phyloP scores from a whole-genome alignment of 2,329 filamentous ascomycete species.

The Fusarium siculi region DNA sequence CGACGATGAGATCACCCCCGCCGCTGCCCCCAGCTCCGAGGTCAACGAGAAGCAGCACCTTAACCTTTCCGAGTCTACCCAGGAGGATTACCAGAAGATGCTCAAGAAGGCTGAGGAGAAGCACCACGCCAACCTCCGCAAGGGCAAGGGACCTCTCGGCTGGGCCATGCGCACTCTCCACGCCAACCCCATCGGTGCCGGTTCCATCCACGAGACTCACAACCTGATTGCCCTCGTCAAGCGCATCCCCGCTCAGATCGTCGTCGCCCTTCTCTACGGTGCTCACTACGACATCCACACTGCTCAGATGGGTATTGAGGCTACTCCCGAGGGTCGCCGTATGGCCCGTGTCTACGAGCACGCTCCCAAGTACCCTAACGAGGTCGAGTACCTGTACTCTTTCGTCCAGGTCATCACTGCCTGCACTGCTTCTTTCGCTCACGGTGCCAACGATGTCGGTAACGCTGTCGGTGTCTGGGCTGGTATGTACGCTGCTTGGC shows the following conservation, averaged over 20 bases:
- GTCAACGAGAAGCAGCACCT: conserved; percentile 56
- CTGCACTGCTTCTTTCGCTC: conserved; percentile 77
- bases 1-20: conserved; percentile 50
- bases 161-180: conserved; percentile 85
- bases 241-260: conserved; percentile 75
- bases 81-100: conserved; percentile 71
- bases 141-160: conserved; percentile 74
- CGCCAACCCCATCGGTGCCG: conserved; percentile 77
- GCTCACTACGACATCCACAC: conserved; percentile 85
- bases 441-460: conserved; percentile 82
- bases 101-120: conserved; percentile 65
- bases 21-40: conserved; percentile 24
- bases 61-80: conserved; percentile 51
- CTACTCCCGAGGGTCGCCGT: conserved; percentile 77
- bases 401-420: conserved; percentile 75
- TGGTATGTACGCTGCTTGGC: conserved; percentile 75
- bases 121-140: conserved; percentile 71
- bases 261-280: conserved; percentile 75
- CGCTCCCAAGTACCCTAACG: conserved; percentile 75
- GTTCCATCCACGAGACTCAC: conserved; percentile 77
- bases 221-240: conserved; percentile 73
- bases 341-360: conserved; percentile 69
- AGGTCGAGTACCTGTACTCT: conserved; percentile 76
- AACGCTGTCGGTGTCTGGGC: conserved; percentile 78
- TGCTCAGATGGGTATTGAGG: conserved; percentile 75